phyloP scores from a whole-genome alignment of 1,284 basidiomycete species.

The Psilocybe mexicana region DNA sequence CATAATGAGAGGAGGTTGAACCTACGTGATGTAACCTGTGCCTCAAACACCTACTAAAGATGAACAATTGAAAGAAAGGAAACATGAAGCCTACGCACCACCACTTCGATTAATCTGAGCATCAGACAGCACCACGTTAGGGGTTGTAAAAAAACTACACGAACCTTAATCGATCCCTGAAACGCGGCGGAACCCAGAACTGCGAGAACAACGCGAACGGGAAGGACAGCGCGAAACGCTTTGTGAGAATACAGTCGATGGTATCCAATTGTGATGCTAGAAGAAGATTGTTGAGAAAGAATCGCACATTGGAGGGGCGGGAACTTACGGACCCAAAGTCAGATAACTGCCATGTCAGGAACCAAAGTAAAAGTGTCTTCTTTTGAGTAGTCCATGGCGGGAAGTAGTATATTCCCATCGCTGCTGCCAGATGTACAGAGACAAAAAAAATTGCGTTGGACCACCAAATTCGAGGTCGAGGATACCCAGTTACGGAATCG shows the following conservation, averaged over 20 bases:
- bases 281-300: not conserved
- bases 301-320: not conserved
- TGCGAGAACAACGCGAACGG: constrained; percentile 60
- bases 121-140: constrained; percentile 2
- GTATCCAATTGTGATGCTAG: constrained; percentile 73
- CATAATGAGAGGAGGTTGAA: not conserved
- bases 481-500: not conserved
- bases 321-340: constrained; percentile 58
- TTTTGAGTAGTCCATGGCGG: constrained; percentile 48
- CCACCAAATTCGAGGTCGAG: constrained; percentile 57
- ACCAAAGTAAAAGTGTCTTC: constrained; percentile 51
- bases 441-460: constrained; percentile 69
- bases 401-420: constrained; percentile 50
- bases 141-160: constrained; percentile 8
- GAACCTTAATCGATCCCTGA: constrained; percentile 42
- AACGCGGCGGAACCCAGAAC: constrained; percentile 69
- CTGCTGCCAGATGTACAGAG: constrained; percentile 60
- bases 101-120: constrained; percentile 36
- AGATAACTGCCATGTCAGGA: constrained; percentile 69
- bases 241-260: constrained; percentile 78
- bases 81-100: constrained; percentile 38
- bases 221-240: constrained; percentile 60
- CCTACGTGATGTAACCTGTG: constrained; percentile 77
- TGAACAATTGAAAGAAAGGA: constrained; percentile 2
- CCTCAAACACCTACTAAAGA: constrained; percentile 59